phyloP scores from a whole-genome alignment of 108 stramenopile species.

The Fistulifera pelliculosa region DNA sequence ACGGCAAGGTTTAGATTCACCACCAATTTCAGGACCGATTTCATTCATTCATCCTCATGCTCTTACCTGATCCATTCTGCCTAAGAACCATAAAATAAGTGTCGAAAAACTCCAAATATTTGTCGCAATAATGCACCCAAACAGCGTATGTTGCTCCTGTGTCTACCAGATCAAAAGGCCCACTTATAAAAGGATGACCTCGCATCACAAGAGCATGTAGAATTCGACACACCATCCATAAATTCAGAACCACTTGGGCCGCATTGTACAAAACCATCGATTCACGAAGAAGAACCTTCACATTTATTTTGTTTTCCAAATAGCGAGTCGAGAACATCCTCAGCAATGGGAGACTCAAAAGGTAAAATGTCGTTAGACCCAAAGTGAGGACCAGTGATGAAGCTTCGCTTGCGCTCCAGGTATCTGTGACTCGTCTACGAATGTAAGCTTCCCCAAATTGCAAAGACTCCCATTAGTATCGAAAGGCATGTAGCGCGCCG shows the following conservation, averaged over 20 bases:
- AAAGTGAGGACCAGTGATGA: slow-evolving; percentile 55
- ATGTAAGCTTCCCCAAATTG: slow-evolving; percentile 61
- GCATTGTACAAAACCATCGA: slow-evolving; percentile 94
- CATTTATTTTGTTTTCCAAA: slow-evolving; percentile 45
- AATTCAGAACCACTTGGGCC: slow-evolving; percentile 87
- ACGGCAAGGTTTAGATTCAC: background rate
- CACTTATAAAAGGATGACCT: slow-evolving; percentile 80
- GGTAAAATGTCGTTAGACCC: slow-evolving; percentile 53
- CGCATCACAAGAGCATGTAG: slow-evolving; percentile 51
- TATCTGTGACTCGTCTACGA: slow-evolving; percentile 33
- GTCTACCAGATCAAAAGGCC: slow-evolving; percentile 33
- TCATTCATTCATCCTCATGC: too few species aligned
- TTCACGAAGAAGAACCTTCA: slow-evolving; percentile 67
- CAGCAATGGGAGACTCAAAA: slow-evolving; percentile 58
- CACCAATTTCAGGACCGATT: too few species aligned
- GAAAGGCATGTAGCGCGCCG: slow-evolving; percentile 69
- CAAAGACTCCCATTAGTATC: slow-evolving; percentile 51
- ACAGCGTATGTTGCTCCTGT: slow-evolving; percentile 73
- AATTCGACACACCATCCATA: slow-evolving; percentile 88
- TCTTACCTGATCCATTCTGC: slow-evolving; percentile 88
- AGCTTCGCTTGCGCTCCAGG: slow-evolving; percentile 46
- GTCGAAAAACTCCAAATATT: slow-evolving; percentile 96
- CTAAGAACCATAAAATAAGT: slow-evolving; percentile 95
- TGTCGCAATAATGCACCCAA: slow-evolving; percentile 97
- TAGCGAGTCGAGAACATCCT: slow-evolving; percentile 39